phyloP scores from a whole-genome alignment of 257 asterid genomes.

The Solanum pennellii region DNA sequence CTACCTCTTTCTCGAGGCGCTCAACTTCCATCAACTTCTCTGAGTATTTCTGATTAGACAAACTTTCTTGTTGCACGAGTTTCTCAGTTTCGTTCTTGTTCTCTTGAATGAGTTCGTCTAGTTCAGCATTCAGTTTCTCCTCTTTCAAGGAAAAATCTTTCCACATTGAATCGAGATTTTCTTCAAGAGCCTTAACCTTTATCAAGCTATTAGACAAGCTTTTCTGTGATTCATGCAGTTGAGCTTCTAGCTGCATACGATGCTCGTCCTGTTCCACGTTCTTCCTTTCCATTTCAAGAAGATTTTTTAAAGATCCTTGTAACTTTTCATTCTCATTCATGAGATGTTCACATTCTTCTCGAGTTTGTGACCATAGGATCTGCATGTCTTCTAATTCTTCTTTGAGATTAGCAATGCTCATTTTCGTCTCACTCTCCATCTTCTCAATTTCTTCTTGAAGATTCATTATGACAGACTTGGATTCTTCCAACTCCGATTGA shows the following conservation, averaged over 20 bases:
- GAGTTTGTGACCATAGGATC: constrained; percentile 27
- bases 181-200: constrained; percentile 38
- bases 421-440: constrained; percentile 28
- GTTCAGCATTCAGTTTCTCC: constrained; percentile 23
- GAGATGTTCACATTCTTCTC: constrained; percentile 31
- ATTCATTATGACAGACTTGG: constrained; percentile 13
- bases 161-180: constrained; percentile 25
- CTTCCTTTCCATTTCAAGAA: constrained; percentile 26
- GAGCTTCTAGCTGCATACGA: constrained; percentile 26
- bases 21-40: constrained; percentile 25
- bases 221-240: constrained; percentile 26
- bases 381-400: constrained; percentile 20
- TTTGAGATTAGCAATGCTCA: constrained; percentile 21
- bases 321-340: constrained; percentile 29
- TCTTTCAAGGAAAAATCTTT: constrained; percentile 38
- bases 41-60: constrained; percentile 8
- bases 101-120: constrained; percentile 42
- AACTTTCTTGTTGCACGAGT: constrained; percentile 15
- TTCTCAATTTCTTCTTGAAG: constrained; percentile 35
- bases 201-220: constrained; percentile 25
- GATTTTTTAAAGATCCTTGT: constrained; percentile 17
- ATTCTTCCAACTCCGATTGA: constrained; percentile 22
- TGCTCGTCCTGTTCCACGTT: constrained; percentile 29
- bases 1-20: constrained; percentile 29
- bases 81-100: constrained; percentile 22